These are phyloP conservation scores for Phytophthora ohioensis DNA, from an alignment of 352 stramenopile genomes.

Conservation along the genomic window DNA sequence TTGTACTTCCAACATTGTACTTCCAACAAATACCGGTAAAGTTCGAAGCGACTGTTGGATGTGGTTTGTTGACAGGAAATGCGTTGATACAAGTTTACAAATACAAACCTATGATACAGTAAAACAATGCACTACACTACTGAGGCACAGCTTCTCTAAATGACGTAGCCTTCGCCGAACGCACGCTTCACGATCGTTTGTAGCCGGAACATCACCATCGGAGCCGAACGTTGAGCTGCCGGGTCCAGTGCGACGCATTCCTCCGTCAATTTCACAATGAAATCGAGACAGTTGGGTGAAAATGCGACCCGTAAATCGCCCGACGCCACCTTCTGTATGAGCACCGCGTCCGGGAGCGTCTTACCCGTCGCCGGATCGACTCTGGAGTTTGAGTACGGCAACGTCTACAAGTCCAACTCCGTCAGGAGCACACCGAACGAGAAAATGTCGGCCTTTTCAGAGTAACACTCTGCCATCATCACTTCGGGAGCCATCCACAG, in stretches of 20 bases:
- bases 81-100: neutral
- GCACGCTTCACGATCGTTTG: constrained; percentile 22
- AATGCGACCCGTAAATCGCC: constrained; percentile 18
- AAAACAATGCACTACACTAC: neutral
- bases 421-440: constrained; percentile 41
- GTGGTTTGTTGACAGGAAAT: too few relatives aligned
- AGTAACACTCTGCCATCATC: constrained; percentile 40
- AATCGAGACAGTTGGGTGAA: neutral
- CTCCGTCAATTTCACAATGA: constrained; percentile 5
- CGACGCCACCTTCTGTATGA: constrained; percentile 28
- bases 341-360: constrained; percentile 7
- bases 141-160: neutral
- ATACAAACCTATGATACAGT: neutral
- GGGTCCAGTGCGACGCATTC: constrained; percentile 15
- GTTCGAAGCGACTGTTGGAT: too few relatives aligned
- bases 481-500: constrained; percentile 24
- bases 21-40: too few relatives aligned
- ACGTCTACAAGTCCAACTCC: constrained; percentile 32
- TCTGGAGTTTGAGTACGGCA: constrained; percentile 30
- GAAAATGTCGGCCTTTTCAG: constrained; percentile 44
- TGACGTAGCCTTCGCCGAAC: neutral
- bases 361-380: constrained; percentile 1
- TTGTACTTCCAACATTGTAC: too few relatives aligned
- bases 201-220: constrained; percentile 26
- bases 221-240: constrained; percentile 7